Conservation (phyloP, 805 yeast genomes). For the Tetrapisispora arboricola region DNA sequence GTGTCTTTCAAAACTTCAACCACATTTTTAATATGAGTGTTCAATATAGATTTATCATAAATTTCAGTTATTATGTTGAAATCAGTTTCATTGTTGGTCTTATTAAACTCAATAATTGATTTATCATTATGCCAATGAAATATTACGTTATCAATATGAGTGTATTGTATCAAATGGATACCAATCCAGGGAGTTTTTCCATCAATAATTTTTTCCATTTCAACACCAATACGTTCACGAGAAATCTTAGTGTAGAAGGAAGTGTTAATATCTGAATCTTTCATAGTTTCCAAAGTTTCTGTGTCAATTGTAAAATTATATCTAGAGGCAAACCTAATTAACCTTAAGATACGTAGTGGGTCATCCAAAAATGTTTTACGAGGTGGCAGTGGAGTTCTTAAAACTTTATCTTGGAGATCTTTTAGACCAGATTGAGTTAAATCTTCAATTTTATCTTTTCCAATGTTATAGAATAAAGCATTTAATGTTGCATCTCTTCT, state of each 20-base stretch:
- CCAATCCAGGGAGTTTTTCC: conserved; percentile 57
- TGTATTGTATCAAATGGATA: conserved; percentile 44
- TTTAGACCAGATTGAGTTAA: conserved; percentile 64
- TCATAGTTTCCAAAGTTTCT: conserved; percentile 57
- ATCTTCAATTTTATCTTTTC: conserved; percentile 65
- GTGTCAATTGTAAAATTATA: conserved; percentile 58
- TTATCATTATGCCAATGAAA: conserved; percentile 35
- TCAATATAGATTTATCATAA: conserved; percentile 8
- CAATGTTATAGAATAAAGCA: conserved; percentile 80
- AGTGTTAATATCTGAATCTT: conserved; percentile 40
- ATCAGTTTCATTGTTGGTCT: conserved; percentile 12
- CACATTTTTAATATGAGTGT: conserved; percentile 8
- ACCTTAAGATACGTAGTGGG: conserved; percentile 79
- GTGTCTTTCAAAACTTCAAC: conserved; percentile 2
- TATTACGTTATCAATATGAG: conserved; percentile 46
- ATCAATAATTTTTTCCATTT: conserved; percentile 65
- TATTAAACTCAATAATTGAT: conserved; percentile 16
- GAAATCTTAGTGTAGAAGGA: conserved; percentile 69
- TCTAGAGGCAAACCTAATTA: conserved; percentile 77
- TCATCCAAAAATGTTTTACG: conserved; percentile 82
- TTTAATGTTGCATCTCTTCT: conserved; percentile 94
- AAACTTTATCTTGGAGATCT: conserved; percentile 59
- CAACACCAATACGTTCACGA: conserved; percentile 83
- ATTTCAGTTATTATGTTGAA: conserved; percentile 9
- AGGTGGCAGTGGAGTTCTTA: conserved; percentile 86